A percentile compares a stretch with the other conserved stretches of the same genome.
Conservation (phyloP, 768 basidiomycete species). For the Coprinellus aureogranulatus region DNA sequence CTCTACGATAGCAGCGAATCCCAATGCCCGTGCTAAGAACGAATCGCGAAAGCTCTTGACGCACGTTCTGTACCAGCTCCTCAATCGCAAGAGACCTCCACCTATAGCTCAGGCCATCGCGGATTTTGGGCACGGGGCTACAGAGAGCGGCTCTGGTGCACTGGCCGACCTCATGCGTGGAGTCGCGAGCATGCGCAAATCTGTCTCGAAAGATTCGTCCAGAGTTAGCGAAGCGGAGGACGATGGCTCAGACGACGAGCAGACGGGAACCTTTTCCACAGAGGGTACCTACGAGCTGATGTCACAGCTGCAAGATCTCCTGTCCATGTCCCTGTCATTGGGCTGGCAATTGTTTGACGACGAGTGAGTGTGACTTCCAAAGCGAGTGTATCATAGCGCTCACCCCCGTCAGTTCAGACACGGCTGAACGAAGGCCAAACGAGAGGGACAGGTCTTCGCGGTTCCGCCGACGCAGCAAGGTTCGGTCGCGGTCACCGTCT, state of each 20-base stretch:
- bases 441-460: slow-evolving; percentile 35
- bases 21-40: slow-evolving; percentile 34
- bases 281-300: slow-evolving; percentile 64
- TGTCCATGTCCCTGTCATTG: slow-evolving; percentile 52
- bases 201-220: slow-evolving; percentile 19
- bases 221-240: slow-evolving; percentile 7
- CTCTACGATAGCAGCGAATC: not conserved
- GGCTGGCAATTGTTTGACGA: slow-evolving; percentile 67
- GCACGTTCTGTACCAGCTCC: slow-evolving; percentile 63
- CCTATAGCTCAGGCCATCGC: slow-evolving; percentile 45
- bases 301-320: slow-evolving; percentile 57
- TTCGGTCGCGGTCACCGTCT: slow-evolving; percentile 50
- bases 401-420: not conserved
- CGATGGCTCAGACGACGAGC: slow-evolving; percentile 52
- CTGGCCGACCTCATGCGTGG: slow-evolving; percentile 46
- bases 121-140: slow-evolving; percentile 19
- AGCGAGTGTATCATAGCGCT: slow-evolving; percentile 10
- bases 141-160: slow-evolving; percentile 36
- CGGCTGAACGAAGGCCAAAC: slow-evolving; percentile 16
- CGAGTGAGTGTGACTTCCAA: slow-evolving; percentile 1
- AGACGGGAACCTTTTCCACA: slow-evolving; percentile 51
- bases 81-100: slow-evolving; percentile 52
- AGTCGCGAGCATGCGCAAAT: slow-evolving; percentile 36
- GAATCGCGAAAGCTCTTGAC: slow-evolving; percentile 71
- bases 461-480: slow-evolving; percentile 43